Percentiles rank a stretch among this genome's conserved stretches.
Conservation (phyloP, 129 eudicot species). For the Centella asiatica region DNA sequence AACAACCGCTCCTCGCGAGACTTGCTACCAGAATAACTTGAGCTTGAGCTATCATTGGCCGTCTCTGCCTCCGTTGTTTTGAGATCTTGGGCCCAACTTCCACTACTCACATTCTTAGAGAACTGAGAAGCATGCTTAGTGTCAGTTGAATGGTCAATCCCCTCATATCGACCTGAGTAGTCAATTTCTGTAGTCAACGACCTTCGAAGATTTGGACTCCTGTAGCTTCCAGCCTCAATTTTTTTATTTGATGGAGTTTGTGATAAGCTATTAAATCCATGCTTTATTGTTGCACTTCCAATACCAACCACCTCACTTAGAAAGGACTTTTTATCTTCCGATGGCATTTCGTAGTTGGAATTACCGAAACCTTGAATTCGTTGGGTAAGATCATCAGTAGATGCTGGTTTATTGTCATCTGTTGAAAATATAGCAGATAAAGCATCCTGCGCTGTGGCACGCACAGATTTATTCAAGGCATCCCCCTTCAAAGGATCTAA, state of each 20-base stretch:
- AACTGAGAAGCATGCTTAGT: constrained; percentile 31
- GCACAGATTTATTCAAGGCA: constrained; percentile 79
- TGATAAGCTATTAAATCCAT: constrained; percentile 60
- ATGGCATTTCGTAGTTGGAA: constrained; percentile 56
- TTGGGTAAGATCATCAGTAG: constrained; percentile 50
- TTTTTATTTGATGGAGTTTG: constrained; percentile 53
- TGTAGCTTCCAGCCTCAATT: constrained; percentile 69
- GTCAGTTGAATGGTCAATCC: constrained; percentile 25
- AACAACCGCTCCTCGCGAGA: constrained; percentile 78
- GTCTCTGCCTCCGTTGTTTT: constrained; percentile 37
- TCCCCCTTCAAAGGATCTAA: constrained; percentile 86
- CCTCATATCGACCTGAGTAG: constrained; percentile 39
- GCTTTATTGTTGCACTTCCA: constrained; percentile 83
- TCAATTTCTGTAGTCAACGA: constrained; percentile 68
- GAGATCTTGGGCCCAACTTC: constrained; percentile 62
- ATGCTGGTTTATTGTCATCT: constrained; percentile 69
- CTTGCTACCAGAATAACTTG: constrained; percentile 42
- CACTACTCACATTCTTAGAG: constrained; percentile 32
- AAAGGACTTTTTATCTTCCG: constrained; percentile 75
- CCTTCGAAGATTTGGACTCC: constrained; percentile 71
- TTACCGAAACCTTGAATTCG: constrained; percentile 89
- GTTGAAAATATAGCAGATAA: constrained; percentile 75
- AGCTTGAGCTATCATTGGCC: constrained; percentile 34
- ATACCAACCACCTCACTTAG: constrained; percentile 84
- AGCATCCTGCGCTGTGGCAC: constrained; percentile 93